A percentile compares a stretch with the other conserved stretches of the same genome.
phyloP scores from a whole-genome alignment of 1,139 yeast genomes.

The Diutina ranongensis region DNA sequence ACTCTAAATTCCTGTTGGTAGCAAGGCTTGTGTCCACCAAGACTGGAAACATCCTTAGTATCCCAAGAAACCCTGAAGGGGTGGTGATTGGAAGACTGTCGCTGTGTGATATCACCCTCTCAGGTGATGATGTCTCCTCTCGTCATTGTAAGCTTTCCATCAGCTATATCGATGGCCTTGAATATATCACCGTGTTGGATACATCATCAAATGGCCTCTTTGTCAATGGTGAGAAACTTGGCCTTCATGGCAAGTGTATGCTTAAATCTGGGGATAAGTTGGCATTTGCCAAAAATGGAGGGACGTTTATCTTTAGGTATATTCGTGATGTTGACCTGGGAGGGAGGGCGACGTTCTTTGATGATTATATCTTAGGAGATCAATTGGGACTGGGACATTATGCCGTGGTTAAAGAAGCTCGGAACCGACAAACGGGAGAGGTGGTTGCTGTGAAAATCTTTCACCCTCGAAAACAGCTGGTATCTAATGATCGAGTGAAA shows the following conservation, averaged over 20 bases:
- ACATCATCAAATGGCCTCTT: constrained; percentile 58
- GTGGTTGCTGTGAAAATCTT: constrained; percentile 67
- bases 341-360: constrained; percentile 34
- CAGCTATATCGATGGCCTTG: constrained; percentile 23
- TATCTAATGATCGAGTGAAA: constrained; percentile 13
- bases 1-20: constrained; percentile 6
- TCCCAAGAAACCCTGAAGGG: constrained; percentile 24
- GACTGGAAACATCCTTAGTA: constrained; percentile 20
- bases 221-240: constrained; percentile 36
- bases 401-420: constrained; percentile 66
- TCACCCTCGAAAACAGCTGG: constrained; percentile 41
- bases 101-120: constrained; percentile 43
- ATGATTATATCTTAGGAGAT: constrained; percentile 47
- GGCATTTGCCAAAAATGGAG: constrained; percentile 47
- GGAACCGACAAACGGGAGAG: constrained; percentile 43
- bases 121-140: constrained; percentile 55
- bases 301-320: constrained; percentile 42
- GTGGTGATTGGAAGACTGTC: constrained; percentile 49
- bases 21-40: constrained; percentile 24
- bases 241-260: constrained; percentile 35
- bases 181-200: constrained; percentile 42
- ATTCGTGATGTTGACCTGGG: constrained; percentile 15
- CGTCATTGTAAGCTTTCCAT: constrained; percentile 46
- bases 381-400: constrained; percentile 70
- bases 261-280: constrained; percentile 56